Evolutionary conservation across 352 stramenopile species (phyloP).

Genomic region (Globisporangium cystogenes): DNA sequence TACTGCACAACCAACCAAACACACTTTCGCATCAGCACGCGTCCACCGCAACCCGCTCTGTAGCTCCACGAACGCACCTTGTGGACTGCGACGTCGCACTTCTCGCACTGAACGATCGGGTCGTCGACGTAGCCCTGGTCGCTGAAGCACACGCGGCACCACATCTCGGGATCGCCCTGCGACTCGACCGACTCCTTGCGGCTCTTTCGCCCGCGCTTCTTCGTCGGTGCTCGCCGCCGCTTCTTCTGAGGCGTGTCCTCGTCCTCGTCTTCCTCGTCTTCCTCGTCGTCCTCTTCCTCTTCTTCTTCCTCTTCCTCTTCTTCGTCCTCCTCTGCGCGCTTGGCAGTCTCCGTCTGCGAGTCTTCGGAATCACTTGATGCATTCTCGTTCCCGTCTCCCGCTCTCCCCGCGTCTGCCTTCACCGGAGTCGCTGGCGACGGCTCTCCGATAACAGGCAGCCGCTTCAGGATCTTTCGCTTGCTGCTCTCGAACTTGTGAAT

Average conservation of each 20-base stretch:
- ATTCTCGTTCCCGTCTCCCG: conserved; percentile 29
- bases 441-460: conserved; percentile 19
- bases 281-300: conserved; percentile 28
- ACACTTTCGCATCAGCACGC: not conserved
- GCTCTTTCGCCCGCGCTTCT: conserved; percentile 26
- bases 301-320: conserved; percentile 41
- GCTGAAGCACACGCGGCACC: conserved; percentile 86
- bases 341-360: conserved; percentile 20
- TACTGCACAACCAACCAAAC: conserved; percentile 51
- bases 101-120: conserved; percentile 86
- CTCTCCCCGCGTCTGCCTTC: not conserved
- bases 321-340: conserved; percentile 28
- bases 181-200: conserved; percentile 37
- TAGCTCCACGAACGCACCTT: conserved; percentile 41
- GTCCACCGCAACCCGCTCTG: not conserved
- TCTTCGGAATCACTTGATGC: conserved; percentile 24
- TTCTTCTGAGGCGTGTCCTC: conserved; percentile 26
- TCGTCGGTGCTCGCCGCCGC: conserved; percentile 12
- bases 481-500: conserved; percentile 37
- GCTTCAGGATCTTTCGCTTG: conserved; percentile 36
- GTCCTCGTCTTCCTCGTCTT: conserved; percentile 21
- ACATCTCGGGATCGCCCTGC: conserved; percentile 80
- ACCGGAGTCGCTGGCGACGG: conserved; percentile 8
- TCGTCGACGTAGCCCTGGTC: conserved; percentile 85
- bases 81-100: conserved; percentile 78